These are phyloP conservation scores for Neurospora sp. DNA, from an alignment of 495 filamentous ascomycete genomes.

Conservation along the genomic window DNA sequence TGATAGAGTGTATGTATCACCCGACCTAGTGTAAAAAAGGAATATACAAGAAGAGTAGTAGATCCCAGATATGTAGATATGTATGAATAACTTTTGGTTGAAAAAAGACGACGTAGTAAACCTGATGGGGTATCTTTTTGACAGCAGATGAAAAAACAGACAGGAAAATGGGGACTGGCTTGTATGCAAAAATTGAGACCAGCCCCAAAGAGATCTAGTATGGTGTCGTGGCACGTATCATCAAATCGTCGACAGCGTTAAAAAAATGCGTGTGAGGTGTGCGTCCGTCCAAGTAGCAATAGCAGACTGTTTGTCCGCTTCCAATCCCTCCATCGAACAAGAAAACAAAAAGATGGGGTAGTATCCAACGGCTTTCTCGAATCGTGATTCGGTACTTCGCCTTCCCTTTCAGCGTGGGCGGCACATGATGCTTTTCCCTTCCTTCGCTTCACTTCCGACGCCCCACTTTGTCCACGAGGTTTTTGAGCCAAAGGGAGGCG, in stretches of 20 bases:
- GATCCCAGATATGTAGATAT: neutral
- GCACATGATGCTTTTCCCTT: neutral
- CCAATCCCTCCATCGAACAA: neutral
- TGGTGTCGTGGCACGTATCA: neutral
- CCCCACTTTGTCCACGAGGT: slow-evolving; percentile 34
- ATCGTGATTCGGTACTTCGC: neutral
- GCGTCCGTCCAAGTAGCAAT: neutral
- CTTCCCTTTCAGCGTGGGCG: neutral
- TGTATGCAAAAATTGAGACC: neutral
- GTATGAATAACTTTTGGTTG: neutral
- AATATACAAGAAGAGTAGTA: neutral
- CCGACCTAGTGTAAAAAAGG: neutral
- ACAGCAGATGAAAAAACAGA: slow-evolving; percentile 3
- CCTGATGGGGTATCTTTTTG: slow-evolving; percentile 17
- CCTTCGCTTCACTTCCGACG: slow-evolving; percentile 22
- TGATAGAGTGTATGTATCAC: neutral
- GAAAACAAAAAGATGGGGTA: neutral
- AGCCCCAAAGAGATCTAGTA: neutral
- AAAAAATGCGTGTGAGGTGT: neutral
- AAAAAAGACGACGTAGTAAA: neutral
- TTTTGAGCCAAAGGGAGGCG: slow-evolving; percentile 34
- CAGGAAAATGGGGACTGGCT: neutral
- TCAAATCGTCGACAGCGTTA: neutral
- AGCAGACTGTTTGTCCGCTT: neutral
- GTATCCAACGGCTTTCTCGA: neutral